Base-by-base conservation (phyloP, 805 yeast species). In the Henningerozyma blattae region DNA sequence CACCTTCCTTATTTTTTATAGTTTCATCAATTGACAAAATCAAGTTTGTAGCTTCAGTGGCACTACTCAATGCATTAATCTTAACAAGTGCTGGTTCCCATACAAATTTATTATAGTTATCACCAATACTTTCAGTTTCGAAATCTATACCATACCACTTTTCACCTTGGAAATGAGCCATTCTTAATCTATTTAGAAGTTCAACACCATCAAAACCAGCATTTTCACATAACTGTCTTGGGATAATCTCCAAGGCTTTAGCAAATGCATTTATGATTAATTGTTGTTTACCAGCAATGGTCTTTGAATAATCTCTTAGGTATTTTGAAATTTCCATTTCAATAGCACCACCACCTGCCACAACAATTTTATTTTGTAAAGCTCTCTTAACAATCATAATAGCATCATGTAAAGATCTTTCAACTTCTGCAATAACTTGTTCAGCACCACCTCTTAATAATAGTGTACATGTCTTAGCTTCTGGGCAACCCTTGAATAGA, bases 141-240 rank as follows among this genome's bases (percentile, higher is more conserved):
- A 91, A 91, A 61, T 91, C 95, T 40, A 91, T 75, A 45, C 99
- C 99, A 42, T 67, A 77, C 91, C 95, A 84, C 30, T 62, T 68
- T 50, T 89, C 94, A 41, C 94, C 95, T 56, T 82, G 82, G 34
- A 94, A 91, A 52, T 91, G 99, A 15, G 84, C 79, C 71, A 91
- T 81, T 61, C 99, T 76, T 52, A 91, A 67, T 52, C 80, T 74
- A 59, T 91, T 91, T 47, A 91, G 72, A 39, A 91, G 64, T 56
- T 91, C 97, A n/a, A 94, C 84, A 15, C 94, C 93, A 56, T 91
- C 99, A 45, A 91, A 77, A 4, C 99, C 99, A n/a, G 95, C 98
- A 58, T 91, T 91, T 55, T 91, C 98, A 65, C 97, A 89, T 43
- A 91, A 68, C 56, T 91, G 97, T 57, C 97, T 78, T 45, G 99